These are phyloP conservation scores for Venturia oleaginea DNA, from an alignment of 2,329 filamentous ascomycete species.

Conservation along the genomic window DNA sequence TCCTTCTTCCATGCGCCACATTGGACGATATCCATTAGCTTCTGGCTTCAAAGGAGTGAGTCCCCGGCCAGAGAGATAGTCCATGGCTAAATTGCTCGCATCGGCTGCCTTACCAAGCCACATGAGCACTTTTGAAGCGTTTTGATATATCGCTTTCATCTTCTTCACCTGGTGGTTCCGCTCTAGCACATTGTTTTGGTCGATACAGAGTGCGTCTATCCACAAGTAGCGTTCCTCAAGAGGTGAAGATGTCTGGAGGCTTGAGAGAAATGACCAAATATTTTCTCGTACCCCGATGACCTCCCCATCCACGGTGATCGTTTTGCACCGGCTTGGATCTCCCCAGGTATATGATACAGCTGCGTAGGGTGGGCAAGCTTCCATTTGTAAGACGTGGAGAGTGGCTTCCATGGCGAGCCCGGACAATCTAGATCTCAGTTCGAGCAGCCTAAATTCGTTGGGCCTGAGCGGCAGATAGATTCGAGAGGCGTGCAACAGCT, in stretches of 20 bases:
- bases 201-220: slow-evolving; percentile 15
- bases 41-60: neutral
- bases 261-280: neutral
- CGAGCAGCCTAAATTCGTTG: neutral
- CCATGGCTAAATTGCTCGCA: neutral
- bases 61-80: neutral
- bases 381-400: neutral
- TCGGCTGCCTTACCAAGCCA: slow-evolving; percentile 8
- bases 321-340: neutral
- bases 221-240: neutral
- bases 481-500: neutral
- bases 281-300: neutral
- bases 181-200: slow-evolving; percentile 7
- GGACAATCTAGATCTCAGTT: neutral
- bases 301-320: neutral
- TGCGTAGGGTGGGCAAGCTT: neutral
- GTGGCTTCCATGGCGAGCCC: neutral
- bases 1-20: neutral
- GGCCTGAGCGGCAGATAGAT: neutral
- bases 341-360: slow-evolving; percentile 14
- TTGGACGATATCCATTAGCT: neutral
- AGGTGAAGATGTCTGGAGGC: neutral
- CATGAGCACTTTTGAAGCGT: neutral
- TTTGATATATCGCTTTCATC: slow-evolving; percentile 13
- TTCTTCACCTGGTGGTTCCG: slow-evolving; percentile 5